Evolutionary conservation across 2,329 filamentous ascomycete genomes (phyloP), one percentile per base, ranked within the genome.

Genomic region (Sporothrix euskadiensis): DNA sequence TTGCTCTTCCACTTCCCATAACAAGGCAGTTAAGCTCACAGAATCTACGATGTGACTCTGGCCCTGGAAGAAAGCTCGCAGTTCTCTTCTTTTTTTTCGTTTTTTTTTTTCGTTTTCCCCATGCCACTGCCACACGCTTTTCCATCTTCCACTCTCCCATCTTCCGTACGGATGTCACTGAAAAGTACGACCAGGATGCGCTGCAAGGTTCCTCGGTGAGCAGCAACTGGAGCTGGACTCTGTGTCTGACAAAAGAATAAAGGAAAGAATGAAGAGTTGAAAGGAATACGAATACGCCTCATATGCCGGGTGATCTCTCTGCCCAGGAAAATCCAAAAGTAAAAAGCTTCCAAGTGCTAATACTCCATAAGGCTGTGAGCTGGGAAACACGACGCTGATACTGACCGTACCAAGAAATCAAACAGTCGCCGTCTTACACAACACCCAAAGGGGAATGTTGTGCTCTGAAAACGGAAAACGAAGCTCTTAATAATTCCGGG

Each of bases 331-430:
- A n/a, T 30, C 9, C 6, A 66, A 30, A 8, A 22, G 14, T 10
- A 30, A 32, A 32, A 19, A 19, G 8, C 1, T 47, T 4, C 12
- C 12, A 9, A n/a, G 16, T 32, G 6, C 12, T 14, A 10, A 7
- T 32, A 16, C n/a, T 68, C 22, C 66, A 30, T 35, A 54, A 69
- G 66, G 66, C 49, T 69, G 66, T 54, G 47, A 54, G 47, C 30
- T 54, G 47, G 66, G 8, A 54, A 39, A 66, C 22, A 66, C 63
- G 22, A 66, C 61, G 41, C 41, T 66, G 63, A 49, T 3, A 3
- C 41, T 19, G 44, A 16, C 4, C 14, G 12, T 49, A 68, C 63
- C 63, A 52, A 19, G 41, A 32, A 68, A 32, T 35, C 4, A 4
- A 30, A 57, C 22, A 56, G 52, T 12, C 19, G 12, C 16, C 7